Percentiles rank a stretch among this genome's conserved stretches.
Evolutionary conservation across 148 eudicot species (phyloP).

Genomic region (Vaccinium vitisidaea): DNA sequence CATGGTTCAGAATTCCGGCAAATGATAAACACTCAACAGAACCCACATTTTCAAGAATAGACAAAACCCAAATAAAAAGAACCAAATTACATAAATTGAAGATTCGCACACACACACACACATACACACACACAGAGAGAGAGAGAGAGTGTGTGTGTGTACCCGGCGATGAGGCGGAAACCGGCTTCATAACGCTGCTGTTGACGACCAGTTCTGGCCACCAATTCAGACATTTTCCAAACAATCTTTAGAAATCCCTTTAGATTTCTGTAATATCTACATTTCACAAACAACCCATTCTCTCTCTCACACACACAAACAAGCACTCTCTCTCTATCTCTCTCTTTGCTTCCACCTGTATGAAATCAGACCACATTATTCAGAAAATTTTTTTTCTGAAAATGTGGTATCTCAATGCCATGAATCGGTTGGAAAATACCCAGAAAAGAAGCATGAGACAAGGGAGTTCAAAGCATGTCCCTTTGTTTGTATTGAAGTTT

Average conservation of each 20-base stretch:
- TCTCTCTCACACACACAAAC: background rate
- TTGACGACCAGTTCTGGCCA: constrained; percentile 85
- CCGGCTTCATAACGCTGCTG: constrained; percentile 81
- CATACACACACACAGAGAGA: too few species aligned
- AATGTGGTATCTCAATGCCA: constrained; percentile 10
- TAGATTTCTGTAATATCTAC: background rate
- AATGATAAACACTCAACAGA: background rate
- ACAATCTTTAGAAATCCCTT: background rate
- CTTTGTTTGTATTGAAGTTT: background rate
- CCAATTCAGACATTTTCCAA: constrained; percentile 75
- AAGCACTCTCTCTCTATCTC: background rate
- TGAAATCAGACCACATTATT: constrained; percentile 10
- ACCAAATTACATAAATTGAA: background rate
- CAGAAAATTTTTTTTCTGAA: background rate
- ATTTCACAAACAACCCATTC: background rate
- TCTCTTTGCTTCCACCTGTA: background rate
- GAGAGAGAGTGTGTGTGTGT: background rate
- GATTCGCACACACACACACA: background rate
- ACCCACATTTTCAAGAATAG: background rate
- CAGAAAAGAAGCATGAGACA: background rate
- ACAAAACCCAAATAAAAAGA: background rate
- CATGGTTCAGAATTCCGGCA: background rate
- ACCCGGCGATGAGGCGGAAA: constrained; percentile 88
- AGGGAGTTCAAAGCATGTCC: background rate
- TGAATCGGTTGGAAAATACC: background rate